Percentiles rank a stretch among this genome's conserved stretches.
Conservation (phyloP, 768 basidiomycete genomes). For the Suillus subluteus region DNA sequence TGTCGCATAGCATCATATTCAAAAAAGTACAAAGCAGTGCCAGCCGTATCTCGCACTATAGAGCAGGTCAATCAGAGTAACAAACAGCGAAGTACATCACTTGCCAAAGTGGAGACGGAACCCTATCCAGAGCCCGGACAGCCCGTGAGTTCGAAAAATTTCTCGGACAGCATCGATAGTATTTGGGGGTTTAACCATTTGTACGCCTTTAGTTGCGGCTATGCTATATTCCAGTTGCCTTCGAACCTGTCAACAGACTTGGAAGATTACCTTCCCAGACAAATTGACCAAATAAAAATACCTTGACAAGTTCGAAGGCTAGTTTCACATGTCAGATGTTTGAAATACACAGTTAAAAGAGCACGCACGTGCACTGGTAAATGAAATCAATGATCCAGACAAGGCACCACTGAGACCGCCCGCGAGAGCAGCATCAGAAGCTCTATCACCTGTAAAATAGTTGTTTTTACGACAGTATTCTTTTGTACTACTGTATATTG, state of each 20-base stretch:
- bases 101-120: slow-evolving; percentile 85
- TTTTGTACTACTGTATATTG: slow-evolving; percentile 86
- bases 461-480: slow-evolving; percentile 65
- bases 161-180: slow-evolving; percentile 80
- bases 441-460: slow-evolving; percentile 58
- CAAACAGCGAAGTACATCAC: slow-evolving; percentile 26
- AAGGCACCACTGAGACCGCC: slow-evolving; percentile 87
- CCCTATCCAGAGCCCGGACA: slow-evolving; percentile 77
- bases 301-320: slow-evolving; percentile 97
- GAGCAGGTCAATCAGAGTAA: not conserved
- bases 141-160: slow-evolving; percentile 67
- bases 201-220: slow-evolving; percentile 75
- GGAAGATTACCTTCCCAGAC: slow-evolving; percentile 9
- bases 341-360: slow-evolving; percentile 18
- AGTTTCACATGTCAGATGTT: slow-evolving; percentile 11
- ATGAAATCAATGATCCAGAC: slow-evolving; percentile 87
- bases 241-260: slow-evolving; percentile 60
- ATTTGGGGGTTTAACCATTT: slow-evolving; percentile 74
- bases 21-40: slow-evolving; percentile 90
- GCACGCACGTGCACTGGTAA: slow-evolving; percentile 85
- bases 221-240: slow-evolving; percentile 93
- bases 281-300: slow-evolving; percentile 34
- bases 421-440: slow-evolving; percentile 72
- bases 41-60: slow-evolving; percentile 84
- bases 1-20: slow-evolving; percentile 94